Evolutionary conservation across 805 yeast species (phyloP).

Genomic region (Wickerhamiella lipophila): DNA sequence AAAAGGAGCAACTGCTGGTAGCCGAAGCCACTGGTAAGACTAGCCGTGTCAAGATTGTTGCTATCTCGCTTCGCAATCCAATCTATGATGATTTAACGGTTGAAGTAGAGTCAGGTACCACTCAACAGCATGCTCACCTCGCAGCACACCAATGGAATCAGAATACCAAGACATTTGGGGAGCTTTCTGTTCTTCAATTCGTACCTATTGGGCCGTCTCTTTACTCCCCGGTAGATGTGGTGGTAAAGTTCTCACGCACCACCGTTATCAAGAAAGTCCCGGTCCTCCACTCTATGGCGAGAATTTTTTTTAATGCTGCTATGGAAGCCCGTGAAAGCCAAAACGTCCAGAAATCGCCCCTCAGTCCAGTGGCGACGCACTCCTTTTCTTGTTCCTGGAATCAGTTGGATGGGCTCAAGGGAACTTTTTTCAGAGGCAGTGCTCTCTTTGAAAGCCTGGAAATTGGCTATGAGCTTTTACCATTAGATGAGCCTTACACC

Average conservation of each 20-base stretch:
- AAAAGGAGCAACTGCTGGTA: not conserved
- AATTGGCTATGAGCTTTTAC: not conserved
- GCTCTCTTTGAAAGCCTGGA: conserved; percentile 8
- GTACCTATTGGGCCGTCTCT: conserved; percentile 6
- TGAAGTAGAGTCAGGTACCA: conserved; percentile 1
- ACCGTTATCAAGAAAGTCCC: conserved; percentile 3
- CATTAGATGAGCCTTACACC: not conserved
- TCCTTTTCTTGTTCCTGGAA: conserved; percentile 6
- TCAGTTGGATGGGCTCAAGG: conserved; percentile 7
- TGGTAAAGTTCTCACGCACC: conserved; percentile 4
- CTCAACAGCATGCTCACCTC: not conserved
- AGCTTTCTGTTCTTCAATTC: not conserved
- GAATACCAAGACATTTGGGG: conserved; percentile 4
- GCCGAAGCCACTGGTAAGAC: not conserved
- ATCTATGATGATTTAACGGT: conserved; percentile 9
- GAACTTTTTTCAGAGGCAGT: conserved; percentile 6
- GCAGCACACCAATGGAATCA: conserved; percentile 6
- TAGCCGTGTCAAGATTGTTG: conserved; percentile 10
- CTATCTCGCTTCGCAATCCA: conserved; percentile 15
- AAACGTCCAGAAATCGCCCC: not conserved
- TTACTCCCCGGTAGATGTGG: conserved; percentile 7
- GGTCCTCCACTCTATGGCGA: conserved; percentile 7
- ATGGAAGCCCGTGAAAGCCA: conserved; percentile 1
- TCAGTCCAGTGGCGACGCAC: not conserved
- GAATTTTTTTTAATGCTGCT: conserved; percentile 9